These are phyloP conservation scores for Eragrostis nindensis DNA, from an alignment of 176 grass and related monocot species.

Conservation along the genomic window DNA sequence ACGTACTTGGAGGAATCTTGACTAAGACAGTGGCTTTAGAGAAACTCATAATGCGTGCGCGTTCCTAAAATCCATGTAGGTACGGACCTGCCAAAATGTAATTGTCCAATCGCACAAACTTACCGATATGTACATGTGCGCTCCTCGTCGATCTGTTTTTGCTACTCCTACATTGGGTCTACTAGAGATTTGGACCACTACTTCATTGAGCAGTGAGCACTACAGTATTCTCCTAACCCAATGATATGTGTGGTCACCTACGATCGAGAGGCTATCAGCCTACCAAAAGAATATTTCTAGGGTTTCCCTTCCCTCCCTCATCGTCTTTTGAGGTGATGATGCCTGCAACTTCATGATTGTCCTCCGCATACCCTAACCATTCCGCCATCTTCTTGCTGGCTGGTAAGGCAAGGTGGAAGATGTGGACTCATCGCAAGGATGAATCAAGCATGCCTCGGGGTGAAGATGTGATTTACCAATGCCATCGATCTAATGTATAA, in stretches of 20 bases:
- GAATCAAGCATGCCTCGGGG: too few species aligned
- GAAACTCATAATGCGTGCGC: constrained; percentile 34
- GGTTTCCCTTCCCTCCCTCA: constrained; percentile 50
- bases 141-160: not conserved
- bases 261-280: constrained; percentile 56
- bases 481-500: too few species aligned
- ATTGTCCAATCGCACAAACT: not conserved
- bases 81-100: not conserved
- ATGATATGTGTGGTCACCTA: constrained; percentile 73
- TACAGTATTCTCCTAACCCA: constrained; percentile 73
- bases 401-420: constrained; percentile 11
- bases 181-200: constrained; percentile 39
- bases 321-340: constrained; percentile 54
- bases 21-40: constrained; percentile 42
- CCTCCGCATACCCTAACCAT: constrained; percentile 42
- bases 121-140: not conserved
- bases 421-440: not conserved
- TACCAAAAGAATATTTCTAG: constrained; percentile 96
- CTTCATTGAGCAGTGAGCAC: constrained; percentile 56
- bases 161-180: not conserved
- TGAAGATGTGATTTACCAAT: too few species aligned
- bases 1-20: constrained; percentile 69
- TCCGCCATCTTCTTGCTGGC: constrained; percentile 47
- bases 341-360: constrained; percentile 57
- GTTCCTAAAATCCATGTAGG: constrained; percentile 16